These are phyloP conservation scores for Cymbopogon flexuosus DNA, from an alignment of 202 grass and related monocot species.

Conservation along the genomic window DNA sequence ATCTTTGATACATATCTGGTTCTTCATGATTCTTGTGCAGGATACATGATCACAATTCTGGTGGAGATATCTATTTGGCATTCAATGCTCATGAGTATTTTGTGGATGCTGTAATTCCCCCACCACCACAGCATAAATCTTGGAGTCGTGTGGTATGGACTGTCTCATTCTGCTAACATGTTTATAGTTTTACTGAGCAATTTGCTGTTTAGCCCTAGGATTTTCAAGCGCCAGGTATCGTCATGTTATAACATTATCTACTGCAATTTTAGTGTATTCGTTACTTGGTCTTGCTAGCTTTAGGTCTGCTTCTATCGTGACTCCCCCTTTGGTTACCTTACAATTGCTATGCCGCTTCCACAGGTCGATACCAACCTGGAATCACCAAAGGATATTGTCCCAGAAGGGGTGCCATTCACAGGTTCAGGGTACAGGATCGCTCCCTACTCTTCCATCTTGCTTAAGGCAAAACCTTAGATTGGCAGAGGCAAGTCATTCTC, in stretches of 20 bases:
- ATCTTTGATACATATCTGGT: slow-evolving; percentile 3
- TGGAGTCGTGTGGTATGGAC: slow-evolving; percentile 88
- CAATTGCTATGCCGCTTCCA: not conserved
- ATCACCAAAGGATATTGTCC: slow-evolving; percentile 73
- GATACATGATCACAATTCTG: slow-evolving; percentile 62
- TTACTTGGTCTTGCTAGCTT: not conserved
- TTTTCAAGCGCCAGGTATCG: not conserved
- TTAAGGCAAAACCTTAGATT: slow-evolving; percentile 66
- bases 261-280: not conserved
- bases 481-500: not conserved
- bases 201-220: slow-evolving; percentile 13
- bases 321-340: slow-evolving; percentile 2
- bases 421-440: slow-evolving; percentile 55
- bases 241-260: not conserved
- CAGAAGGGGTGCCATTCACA: slow-evolving; percentile 49
- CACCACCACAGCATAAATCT: slow-evolving; percentile 52
- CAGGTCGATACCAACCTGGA: slow-evolving; percentile 91
- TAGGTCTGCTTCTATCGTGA: not conserved
- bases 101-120: slow-evolving; percentile 60
- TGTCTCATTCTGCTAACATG: slow-evolving; percentile 1
- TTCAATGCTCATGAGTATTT: slow-evolving; percentile 87
- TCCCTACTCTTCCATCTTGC: slow-evolving; percentile 72
- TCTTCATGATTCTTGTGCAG: slow-evolving; percentile 43
- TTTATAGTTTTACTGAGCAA: not conserved
- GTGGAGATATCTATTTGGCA: slow-evolving; percentile 77